Evolutionary conservation across 2,329 filamentous ascomycete genomes (phyloP).

Genomic region (Calonectria hongkongensis): DNA sequence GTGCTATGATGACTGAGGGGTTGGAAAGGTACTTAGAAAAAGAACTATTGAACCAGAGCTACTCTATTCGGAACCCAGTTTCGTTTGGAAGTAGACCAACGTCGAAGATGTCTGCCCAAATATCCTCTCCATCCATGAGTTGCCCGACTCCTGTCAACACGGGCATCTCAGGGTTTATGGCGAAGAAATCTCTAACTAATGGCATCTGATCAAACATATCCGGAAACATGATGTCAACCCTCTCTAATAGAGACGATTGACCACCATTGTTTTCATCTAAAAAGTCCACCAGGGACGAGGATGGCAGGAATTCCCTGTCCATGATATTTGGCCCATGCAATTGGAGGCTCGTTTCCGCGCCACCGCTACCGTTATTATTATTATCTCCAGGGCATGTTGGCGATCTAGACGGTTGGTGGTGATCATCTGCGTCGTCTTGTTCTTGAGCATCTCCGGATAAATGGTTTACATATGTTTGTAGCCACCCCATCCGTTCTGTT

Average conservation of each 20-base stretch:
- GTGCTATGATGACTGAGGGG: neutral
- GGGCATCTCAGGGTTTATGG: slow-evolving; percentile 21
- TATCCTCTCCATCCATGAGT: slow-evolving; percentile 21
- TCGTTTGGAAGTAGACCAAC: neutral
- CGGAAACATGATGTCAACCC: slow-evolving; percentile 3
- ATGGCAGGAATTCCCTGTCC: neutral
- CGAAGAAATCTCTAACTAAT: slow-evolving; percentile 30
- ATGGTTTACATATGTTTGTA: slow-evolving; percentile 32
- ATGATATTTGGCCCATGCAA: neutral
- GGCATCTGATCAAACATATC: slow-evolving; percentile 30
- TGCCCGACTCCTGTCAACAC: neutral
- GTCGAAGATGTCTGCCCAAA: slow-evolving; percentile 18
- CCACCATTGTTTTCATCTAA: neutral
- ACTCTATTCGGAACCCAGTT: neutral
- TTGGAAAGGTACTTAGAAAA: neutral
- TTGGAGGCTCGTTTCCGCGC: neutral
- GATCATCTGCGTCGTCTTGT: neutral
- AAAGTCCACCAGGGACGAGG: neutral
- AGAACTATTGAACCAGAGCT: neutral
- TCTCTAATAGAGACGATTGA: neutral
- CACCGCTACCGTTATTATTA: neutral
- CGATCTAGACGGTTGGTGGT: no score
- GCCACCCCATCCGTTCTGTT: slow-evolving; percentile 3
- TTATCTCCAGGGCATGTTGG: neutral
- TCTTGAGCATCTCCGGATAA: slow-evolving; percentile 26